Percentiles rank a stretch among this genome's conserved stretches.
These are phyloP conservation scores for Nicotiana sylvestris DNA, from an alignment of 257 asterid species.

Conservation along the genomic window DNA sequence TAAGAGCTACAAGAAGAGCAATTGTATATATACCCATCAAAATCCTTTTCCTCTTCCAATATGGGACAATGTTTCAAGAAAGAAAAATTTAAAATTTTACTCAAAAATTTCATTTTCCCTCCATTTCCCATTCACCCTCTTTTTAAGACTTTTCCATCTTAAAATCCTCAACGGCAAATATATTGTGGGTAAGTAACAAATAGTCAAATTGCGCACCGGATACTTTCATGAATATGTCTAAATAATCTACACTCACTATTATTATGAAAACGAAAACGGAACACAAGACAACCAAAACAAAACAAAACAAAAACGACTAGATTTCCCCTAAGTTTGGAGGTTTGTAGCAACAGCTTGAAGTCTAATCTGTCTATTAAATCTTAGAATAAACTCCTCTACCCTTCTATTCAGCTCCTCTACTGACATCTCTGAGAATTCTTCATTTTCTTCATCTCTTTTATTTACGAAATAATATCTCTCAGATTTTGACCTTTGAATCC, in stretches of 20 bases:
- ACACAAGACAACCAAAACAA: background rate
- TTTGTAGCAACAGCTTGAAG: slow-evolving; percentile 38
- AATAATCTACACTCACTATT: background rate
- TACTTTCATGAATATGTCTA: background rate
- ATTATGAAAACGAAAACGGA: background rate
- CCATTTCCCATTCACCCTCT: too few relatives aligned
- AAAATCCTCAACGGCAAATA: too few relatives aligned
- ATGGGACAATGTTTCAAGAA: too few relatives aligned
- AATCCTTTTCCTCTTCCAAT: too few relatives aligned
- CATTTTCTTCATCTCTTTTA: slow-evolving; percentile 29
- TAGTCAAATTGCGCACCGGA: too few relatives aligned
- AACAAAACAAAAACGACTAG: background rate
- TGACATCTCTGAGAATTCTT: slow-evolving; percentile 54
- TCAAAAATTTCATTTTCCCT: too few relatives aligned
- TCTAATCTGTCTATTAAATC: slow-evolving; percentile 54
- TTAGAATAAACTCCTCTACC: slow-evolving; percentile 60
- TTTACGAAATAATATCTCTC: slow-evolving; percentile 20
- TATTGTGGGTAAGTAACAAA: too few relatives aligned
- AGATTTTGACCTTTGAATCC: slow-evolving; percentile 31
- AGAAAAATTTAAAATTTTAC: too few relatives aligned
- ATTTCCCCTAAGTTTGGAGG: slow-evolving; percentile 7
- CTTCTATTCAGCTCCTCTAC: slow-evolving; percentile 56
- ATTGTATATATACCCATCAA: too few relatives aligned
- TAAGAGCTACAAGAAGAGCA: too few relatives aligned
- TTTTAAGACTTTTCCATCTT: too few relatives aligned